Conservation (phyloP, 805 yeast species). For the Barnettozyma siamensis region DNA sequence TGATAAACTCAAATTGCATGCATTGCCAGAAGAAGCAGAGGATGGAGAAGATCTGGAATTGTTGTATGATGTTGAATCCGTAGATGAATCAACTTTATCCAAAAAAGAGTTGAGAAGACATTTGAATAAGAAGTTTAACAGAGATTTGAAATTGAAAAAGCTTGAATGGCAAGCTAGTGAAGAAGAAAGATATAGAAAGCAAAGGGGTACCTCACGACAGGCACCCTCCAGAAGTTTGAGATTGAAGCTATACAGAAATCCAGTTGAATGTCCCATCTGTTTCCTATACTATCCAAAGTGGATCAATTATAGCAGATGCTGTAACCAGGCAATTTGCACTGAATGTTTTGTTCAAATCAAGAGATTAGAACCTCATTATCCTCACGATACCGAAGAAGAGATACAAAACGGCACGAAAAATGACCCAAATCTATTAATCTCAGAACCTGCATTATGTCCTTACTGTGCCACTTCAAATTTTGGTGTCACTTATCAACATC, state of each 20-base stretch:
- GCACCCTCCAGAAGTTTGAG: conserved; percentile 37
- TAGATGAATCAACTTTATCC: conserved; percentile 33
- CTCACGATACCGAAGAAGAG: conserved; percentile 57
- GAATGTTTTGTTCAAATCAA: conserved; percentile 97
- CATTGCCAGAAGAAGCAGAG: conserved; percentile 41
- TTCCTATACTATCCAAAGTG: conserved; percentile 78
- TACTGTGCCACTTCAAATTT: conserved; percentile 86
- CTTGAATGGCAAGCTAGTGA: conserved; percentile 32
- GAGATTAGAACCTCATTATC: conserved; percentile 88
- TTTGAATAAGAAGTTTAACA: conserved; percentile 32
- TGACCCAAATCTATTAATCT: conserved; percentile 60
- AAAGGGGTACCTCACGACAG: conserved; percentile 34
- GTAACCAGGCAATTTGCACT: conserved; percentile 89
- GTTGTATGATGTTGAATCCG: conserved; percentile 51
- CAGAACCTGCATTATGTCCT: conserved; percentile 90
- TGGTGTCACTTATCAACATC: conserved; percentile 78
- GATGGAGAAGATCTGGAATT: conserved; percentile 54
- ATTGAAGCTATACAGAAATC: conserved; percentile 55
- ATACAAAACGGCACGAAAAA: conserved; percentile 27
- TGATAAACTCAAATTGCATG: conserved; percentile 50
- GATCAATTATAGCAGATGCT: conserved; percentile 78
- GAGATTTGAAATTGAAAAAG: conserved; percentile 36
- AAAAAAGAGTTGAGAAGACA: conserved; percentile 42
- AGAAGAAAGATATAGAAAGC: conserved; percentile 27
- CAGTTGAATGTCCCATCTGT: conserved; percentile 91